Conservation (phyloP, 495 filamentous ascomycete species). For the Acidomyces sp. region DNA sequence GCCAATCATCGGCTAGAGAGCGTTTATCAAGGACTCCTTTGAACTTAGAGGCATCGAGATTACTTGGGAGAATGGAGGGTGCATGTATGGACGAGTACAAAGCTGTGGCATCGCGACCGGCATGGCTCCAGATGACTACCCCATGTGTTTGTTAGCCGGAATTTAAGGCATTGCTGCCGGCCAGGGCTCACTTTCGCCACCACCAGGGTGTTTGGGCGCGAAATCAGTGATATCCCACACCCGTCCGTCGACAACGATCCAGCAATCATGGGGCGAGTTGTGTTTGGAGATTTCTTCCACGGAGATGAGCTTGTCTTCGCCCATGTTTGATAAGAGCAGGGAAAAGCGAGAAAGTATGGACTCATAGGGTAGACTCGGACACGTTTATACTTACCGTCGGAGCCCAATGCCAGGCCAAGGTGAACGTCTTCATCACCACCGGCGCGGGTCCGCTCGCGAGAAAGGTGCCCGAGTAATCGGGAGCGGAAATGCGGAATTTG, state of each 20-base stretch:
- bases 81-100: constrained; percentile 57
- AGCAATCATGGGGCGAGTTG: constrained; percentile 8
- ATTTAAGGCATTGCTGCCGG: background rate
- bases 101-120: constrained; percentile 45
- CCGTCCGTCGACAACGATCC: constrained; percentile 16
- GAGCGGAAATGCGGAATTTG: too few relatives aligned
- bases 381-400: too few relatives aligned
- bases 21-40: constrained; percentile 44
- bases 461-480: too few relatives aligned
- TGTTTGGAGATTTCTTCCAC: constrained; percentile 11
- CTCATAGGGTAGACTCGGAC: too few relatives aligned
- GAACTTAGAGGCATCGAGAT: constrained; percentile 38
- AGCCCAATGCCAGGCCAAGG: too few relatives aligned
- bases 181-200: constrained; percentile 2
- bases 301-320: background rate
- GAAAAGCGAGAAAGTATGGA: background rate
- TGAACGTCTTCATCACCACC: too few relatives aligned
- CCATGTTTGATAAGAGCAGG: background rate
- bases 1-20: constrained; percentile 34
- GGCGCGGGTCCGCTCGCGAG: too few relatives aligned
- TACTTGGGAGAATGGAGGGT: constrained; percentile 40
- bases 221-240: constrained; percentile 15
- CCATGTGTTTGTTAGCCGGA: too few relatives aligned
- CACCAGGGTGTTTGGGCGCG: constrained; percentile 18
- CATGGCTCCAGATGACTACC: constrained; percentile 11